Percentiles rank a stretch among this genome's conserved stretches.
Conservation (phyloP, 208 protist species). For the Leishmania arabica region DNA sequence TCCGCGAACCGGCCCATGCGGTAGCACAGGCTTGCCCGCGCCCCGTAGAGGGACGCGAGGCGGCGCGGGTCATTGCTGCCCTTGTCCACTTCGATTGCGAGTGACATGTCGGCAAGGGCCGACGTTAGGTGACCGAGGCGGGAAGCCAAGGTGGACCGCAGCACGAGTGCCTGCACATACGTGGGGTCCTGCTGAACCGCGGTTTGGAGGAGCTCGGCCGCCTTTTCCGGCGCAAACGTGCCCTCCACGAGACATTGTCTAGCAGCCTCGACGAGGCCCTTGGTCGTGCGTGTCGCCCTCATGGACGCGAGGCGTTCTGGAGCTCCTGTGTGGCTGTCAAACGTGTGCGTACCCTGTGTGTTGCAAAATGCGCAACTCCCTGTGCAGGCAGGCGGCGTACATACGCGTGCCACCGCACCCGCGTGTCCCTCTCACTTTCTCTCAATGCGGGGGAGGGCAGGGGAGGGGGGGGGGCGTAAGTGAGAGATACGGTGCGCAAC, state of each 20-base stretch:
- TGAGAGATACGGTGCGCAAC: neutral
- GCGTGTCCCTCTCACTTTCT: neutral
- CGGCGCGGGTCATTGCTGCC: constrained; percentile 43
- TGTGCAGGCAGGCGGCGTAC: neutral
- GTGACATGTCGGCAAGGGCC: constrained; percentile 63
- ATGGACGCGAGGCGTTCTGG: constrained; percentile 6
- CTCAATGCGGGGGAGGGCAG: neutral
- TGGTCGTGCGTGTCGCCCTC: constrained; percentile 11
- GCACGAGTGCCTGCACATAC: constrained; percentile 47
- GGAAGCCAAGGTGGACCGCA: constrained; percentile 46
- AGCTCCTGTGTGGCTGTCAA: neutral
- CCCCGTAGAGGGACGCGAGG: constrained; percentile 62
- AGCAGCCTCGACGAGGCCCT: constrained; percentile 56
- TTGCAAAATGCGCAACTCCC: neutral
- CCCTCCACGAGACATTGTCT: constrained; percentile 43
- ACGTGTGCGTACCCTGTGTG: neutral
- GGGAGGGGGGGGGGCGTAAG: neutral
- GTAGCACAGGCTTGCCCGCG: constrained; percentile 50
- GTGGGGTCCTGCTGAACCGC: constrained; percentile 55
- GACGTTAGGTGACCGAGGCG: constrained; percentile 35
- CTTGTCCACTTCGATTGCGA: constrained; percentile 79
- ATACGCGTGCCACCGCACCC: neutral
- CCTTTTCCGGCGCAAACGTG: constrained; percentile 38
- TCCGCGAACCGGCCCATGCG: constrained; percentile 55
- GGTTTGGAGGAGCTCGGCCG: constrained; percentile 39